A percentile compares a stretch with the other conserved stretches of the same genome.
phyloP scores from a whole-genome alignment of 2,329 filamentous ascomycete species.

The Bretziella fagacearum region DNA sequence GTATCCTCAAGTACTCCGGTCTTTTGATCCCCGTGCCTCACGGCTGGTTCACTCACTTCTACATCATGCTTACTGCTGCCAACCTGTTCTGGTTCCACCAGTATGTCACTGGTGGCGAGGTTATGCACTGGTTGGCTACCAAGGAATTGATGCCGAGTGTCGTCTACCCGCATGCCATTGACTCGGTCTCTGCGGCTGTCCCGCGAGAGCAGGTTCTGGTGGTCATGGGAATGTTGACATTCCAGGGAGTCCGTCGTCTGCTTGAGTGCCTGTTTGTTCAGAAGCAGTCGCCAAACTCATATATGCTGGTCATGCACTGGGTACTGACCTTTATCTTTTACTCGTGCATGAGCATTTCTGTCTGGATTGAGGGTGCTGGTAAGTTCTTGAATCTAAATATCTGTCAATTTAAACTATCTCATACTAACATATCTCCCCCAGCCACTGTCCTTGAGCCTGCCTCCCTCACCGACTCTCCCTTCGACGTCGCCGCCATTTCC shows the following conservation, averaged over 20 bases:
- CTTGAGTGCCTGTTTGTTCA: slow-evolving; percentile 54
- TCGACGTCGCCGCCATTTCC: not conserved
- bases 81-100: slow-evolving; percentile 62
- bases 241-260: slow-evolving; percentile 59
- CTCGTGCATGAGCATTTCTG: slow-evolving; percentile 48
- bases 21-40: slow-evolving; percentile 53
- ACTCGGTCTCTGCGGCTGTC: slow-evolving; percentile 30
- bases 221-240: slow-evolving; percentile 53
- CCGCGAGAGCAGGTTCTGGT: slow-evolving; percentile 44
- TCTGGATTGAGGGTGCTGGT: slow-evolving; percentile 77
- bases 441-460: slow-evolving; percentile 20
- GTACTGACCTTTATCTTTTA: slow-evolving; percentile 66
- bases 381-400: slow-evolving; percentile 20
- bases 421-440: slow-evolving; percentile 15
- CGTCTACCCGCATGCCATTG: slow-evolving; percentile 6
- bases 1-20: slow-evolving; percentile 14
- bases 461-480: not conserved
- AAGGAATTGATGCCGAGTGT: slow-evolving; percentile 20
- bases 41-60: slow-evolving; percentile 80
- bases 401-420: not conserved
- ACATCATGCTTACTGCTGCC: slow-evolving; percentile 50
- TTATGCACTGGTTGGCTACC: slow-evolving; percentile 33
- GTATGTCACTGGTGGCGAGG: slow-evolving; percentile 35
- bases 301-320: slow-evolving; percentile 81
- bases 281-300: slow-evolving; percentile 47